Conservation (phyloP, 2,329 filamentous ascomycete genomes). For the Ustulina deusta region DNA sequence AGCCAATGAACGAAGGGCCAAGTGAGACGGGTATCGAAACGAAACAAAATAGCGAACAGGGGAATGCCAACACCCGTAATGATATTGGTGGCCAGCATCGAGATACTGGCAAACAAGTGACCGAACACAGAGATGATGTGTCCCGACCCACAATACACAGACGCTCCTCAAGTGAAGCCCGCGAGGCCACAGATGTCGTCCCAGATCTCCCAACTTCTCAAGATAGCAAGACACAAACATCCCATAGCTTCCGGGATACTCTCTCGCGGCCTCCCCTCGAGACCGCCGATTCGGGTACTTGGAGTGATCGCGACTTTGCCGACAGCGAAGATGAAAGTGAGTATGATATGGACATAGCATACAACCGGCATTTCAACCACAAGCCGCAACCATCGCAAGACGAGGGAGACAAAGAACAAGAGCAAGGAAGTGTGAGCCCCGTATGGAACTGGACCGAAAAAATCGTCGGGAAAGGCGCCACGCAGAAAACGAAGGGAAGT, state of each 20-base stretch:
- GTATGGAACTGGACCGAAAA: conserved; percentile 60
- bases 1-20: conserved; percentile 66
- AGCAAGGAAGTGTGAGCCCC: conserved; percentile 40
- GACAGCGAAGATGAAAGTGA: conserved; percentile 65
- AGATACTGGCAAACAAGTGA: conserved; percentile 4
- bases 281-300: conserved; percentile 67
- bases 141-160: conserved; percentile 29
- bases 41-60: conserved; percentile 50
- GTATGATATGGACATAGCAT: conserved; percentile 49
- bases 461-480: conserved; percentile 56
- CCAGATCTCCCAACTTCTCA: conserved; percentile 57
- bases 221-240: conserved; percentile 39
- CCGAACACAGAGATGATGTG: background rate
- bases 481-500: conserved; percentile 38
- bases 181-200: conserved; percentile 60
- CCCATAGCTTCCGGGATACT: conserved; percentile 44
- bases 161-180: conserved; percentile 49
- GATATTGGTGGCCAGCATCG: background rate
- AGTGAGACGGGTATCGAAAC: conserved; percentile 73
- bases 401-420: conserved; percentile 36
- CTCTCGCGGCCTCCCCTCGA: conserved; percentile 48
- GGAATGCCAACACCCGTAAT: conserved; percentile 5
- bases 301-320: conserved; percentile 75
- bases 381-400: conserved; percentile 31
- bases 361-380: conserved; percentile 40